Conservation (phyloP, 2,329 filamentous ascomycete genomes). For the Xylaria sp. region DNA sequence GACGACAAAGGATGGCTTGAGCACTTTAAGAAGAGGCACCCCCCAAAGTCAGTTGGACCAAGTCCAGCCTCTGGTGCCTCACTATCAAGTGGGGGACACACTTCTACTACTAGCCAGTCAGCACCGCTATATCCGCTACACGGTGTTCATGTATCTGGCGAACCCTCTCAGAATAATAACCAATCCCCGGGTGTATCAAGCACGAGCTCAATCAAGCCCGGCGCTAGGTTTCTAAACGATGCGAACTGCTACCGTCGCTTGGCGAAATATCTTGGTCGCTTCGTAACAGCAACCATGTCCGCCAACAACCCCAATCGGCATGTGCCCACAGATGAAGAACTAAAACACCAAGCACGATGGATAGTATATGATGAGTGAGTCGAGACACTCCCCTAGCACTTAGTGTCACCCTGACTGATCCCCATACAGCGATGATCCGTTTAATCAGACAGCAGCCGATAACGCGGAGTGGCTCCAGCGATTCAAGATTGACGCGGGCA, state of each 20-base stretch:
- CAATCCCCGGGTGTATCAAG: conserved; percentile 14
- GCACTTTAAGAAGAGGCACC: conserved; percentile 57
- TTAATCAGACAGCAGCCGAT: conserved; percentile 68
- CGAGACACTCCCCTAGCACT: neutral
- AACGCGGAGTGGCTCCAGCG: conserved; percentile 67
- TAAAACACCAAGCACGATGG: conserved; percentile 69
- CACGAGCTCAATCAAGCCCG: conserved; percentile 33
- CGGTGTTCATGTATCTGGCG: neutral
- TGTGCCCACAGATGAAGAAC: conserved; percentile 63
- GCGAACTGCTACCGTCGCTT: conserved; percentile 65
- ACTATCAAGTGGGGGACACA: conserved; percentile 3
- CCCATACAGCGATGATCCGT: conserved; percentile 60
- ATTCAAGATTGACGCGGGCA: conserved; percentile 64
- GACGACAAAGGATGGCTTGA: conserved; percentile 61
- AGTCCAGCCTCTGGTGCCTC: conserved; percentile 30
- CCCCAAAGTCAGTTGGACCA: conserved; percentile 33
- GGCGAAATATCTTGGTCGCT: conserved; percentile 59
- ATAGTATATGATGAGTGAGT: conserved; percentile 66
- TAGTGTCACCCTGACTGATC: neutral
- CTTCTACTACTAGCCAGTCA: conserved; percentile 10
- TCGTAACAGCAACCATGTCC: conserved; percentile 59
- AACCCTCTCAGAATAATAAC: conserved; percentile 6
- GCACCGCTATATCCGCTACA: neutral
- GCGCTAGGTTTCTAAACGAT: conserved; percentile 60
- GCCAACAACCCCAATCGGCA: conserved; percentile 65